Percentiles rank a stretch among this genome's conserved stretches.
These are phyloP conservation scores for Polygonum maritimum DNA, from an alignment of 148 eudicot genomes.

Conservation along the genomic window DNA sequence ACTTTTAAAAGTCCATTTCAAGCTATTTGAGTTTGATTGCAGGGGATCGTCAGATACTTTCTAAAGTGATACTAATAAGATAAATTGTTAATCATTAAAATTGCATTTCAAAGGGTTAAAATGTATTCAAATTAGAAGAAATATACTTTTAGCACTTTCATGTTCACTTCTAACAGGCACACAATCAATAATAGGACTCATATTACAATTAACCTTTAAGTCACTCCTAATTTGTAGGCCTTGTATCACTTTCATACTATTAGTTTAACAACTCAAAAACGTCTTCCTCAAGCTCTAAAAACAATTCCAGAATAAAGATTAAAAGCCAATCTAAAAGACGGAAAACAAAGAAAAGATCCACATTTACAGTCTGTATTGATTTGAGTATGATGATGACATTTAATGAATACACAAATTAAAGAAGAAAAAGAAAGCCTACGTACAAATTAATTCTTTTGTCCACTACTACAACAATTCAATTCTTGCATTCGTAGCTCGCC, in stretches of 20 bases:
- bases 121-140: no score
- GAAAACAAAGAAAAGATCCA: not conserved
- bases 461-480: not conserved
- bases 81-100: no score
- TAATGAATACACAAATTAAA: not conserved
- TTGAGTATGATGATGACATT: not conserved
- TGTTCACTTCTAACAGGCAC: no score
- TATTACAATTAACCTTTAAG: no score
- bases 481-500: not conserved
- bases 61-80: no score
- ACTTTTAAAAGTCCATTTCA: no score
- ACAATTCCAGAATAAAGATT: not conserved
- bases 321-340: not conserved
- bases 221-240: no score
- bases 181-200: no score
- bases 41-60: no score
- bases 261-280: not conserved
- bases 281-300: not conserved
- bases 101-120: no score
- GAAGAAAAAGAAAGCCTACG: not conserved
- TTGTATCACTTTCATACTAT: not conserved
- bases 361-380: conserved; percentile 6
- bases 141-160: no score
- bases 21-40: no score
- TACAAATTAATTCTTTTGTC: not conserved